Conservation (phyloP, 176 grass and related monocot genomes). For the Leersia perrieri region DNA sequence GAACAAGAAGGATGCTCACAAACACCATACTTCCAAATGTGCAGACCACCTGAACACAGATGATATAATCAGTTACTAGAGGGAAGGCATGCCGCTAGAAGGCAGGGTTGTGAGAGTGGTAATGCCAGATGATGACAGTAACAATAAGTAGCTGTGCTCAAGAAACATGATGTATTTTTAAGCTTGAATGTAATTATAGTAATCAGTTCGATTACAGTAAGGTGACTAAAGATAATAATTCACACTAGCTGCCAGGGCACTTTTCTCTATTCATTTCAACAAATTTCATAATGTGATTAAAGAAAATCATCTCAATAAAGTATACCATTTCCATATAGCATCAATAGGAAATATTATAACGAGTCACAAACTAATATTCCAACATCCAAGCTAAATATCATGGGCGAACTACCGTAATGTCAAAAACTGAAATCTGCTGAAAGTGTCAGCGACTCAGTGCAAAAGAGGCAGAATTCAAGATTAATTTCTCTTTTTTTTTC, state of each 20-base stretch:
- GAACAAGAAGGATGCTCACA: constrained; percentile 77
- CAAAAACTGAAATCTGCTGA: background rate
- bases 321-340: background rate
- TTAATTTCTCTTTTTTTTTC: background rate
- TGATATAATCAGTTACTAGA: background rate
- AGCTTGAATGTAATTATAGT: background rate
- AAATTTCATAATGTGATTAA: background rate
- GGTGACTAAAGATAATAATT: too few relatives aligned
- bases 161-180: background rate
- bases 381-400: background rate
- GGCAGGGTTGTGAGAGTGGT: background rate
- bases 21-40: constrained; percentile 97
- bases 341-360: background rate
- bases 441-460: background rate
- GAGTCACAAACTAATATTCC: background rate
- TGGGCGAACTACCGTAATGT: background rate
- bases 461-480: background rate
- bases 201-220: too few relatives aligned
- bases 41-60: constrained; percentile 67
- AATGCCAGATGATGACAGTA: background rate
- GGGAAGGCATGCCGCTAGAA: background rate
- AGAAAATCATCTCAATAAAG: background rate
- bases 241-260: too few relatives aligned
- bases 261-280: background rate
- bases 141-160: background rate